Base-by-base conservation (phyloP, 345 rosid species). In the Euclidium syriacum region DNA sequence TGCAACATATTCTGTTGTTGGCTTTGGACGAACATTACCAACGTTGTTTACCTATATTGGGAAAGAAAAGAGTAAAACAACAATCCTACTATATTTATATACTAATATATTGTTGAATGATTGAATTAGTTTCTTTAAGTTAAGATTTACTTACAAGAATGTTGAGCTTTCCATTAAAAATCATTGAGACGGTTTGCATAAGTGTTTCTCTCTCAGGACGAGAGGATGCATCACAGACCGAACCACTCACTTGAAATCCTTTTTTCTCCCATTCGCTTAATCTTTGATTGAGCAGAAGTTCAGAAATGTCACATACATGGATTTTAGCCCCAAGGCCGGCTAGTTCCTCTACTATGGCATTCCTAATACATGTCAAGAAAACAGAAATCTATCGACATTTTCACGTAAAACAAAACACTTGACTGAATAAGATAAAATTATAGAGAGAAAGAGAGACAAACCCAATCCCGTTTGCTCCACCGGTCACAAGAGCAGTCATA, bases 41-140 rank as follows among this genome's bases (percentile, higher is more conserved):
- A 78, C 87, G 15, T 83, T 82, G 53, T 83, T 84, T 6, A 86
- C 60, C 91, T 85, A 34, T 19, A 52, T 2, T n/a, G n/a, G 17
- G 12, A 43, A 9, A 14, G 7, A n/a, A 7, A 2, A n/a, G n/a
- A n/a, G n/a, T 15, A 11, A 16, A 11, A 3, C 17, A 6, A 3
- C 1, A 32, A 52, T 32, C n/a, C n/a, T n/a, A n/a, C n/a, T n/a
- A n/a, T n/a, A n/a, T n/a, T n/a, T n/a, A n/a, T n/a, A n/a, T n/a
- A n/a, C n/a, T n/a, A n/a, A n/a, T n/a, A n/a, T n/a, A n/a, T n/a
- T n/a, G n/a, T n/a, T n/a, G n/a, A n/a, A 18, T 52, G 17, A 16
- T 32, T 32, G n/a, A 5, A n/a, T 3, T 29, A 7, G 11, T 50
- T 50, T 15, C 12, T 52, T 5, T 1, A 19, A n/a, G n/a, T 9